Evolutionary conservation across 805 yeast species (phyloP).

Genomic region (Candida palmyrensis): DNA sequence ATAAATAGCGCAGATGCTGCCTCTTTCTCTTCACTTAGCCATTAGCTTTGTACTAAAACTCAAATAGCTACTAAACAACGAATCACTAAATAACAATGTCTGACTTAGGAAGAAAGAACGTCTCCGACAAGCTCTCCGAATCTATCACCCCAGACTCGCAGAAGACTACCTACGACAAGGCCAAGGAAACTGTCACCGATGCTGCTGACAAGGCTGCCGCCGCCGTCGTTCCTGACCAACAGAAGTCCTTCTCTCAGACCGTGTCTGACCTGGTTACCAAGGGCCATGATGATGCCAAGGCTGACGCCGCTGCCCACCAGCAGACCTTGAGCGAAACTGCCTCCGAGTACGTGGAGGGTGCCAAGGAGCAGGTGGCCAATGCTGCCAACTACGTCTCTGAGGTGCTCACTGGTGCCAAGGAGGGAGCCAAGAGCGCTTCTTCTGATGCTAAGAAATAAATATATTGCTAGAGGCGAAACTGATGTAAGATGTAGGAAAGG

Average conservation of each 20-base stretch:
- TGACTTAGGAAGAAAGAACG: constrained; percentile 68
- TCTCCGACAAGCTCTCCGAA: constrained; percentile 66
- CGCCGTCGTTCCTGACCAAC: constrained; percentile 54
- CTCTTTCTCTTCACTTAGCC: too few relatives aligned
- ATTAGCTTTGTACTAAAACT: too few relatives aligned
- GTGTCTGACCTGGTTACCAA: constrained; percentile 54
- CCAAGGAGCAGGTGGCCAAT: constrained; percentile 50
- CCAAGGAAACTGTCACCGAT: constrained; percentile 66
- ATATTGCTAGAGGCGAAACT: neutral
- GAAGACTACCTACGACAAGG: constrained; percentile 60
- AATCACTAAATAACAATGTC: constrained; percentile 28
- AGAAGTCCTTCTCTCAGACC: constrained; percentile 68
- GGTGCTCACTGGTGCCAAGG: constrained; percentile 53
- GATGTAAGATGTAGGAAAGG: too few relatives aligned
- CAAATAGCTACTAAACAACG: too few relatives aligned
- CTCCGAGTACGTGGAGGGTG: constrained; percentile 44
- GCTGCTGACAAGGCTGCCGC: constrained; percentile 61
- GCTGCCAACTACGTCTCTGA: constrained; percentile 54
- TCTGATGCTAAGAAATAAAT: constrained; percentile 18
- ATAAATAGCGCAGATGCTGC: constrained; percentile 1
- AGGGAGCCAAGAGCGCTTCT: constrained; percentile 40
- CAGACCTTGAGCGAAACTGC: constrained; percentile 38
- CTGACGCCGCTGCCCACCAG: constrained; percentile 14
- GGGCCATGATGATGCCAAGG: constrained; percentile 51
- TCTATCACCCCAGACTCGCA: constrained; percentile 63